phyloP scores from a whole-genome alignment of 805 yeast genomes.

The Torulaspora gathmanii region DNA sequence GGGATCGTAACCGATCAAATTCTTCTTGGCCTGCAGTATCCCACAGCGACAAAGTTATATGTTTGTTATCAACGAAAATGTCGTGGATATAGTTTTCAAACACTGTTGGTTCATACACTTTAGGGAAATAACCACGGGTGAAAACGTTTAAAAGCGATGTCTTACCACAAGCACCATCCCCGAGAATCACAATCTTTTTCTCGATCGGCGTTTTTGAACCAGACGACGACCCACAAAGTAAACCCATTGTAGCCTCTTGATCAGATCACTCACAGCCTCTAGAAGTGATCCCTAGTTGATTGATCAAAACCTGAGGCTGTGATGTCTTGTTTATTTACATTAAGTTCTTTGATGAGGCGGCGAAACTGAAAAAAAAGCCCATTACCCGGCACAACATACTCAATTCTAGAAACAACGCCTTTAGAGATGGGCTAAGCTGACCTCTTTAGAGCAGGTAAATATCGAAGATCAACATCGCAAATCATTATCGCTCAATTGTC shows the following conservation, averaged over 20 bases:
- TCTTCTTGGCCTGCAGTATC: conserved; percentile 99
- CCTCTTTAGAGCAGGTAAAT: neutral
- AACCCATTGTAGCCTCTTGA: conserved; percentile 11
- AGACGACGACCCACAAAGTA: conserved; percentile 31
- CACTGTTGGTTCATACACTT: conserved; percentile 96
- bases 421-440: neutral
- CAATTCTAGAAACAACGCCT: too few species aligned
- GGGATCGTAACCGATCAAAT: conserved; percentile 86
- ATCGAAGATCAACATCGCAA: neutral
- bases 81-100: conserved; percentile 97
- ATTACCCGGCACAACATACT: neutral
- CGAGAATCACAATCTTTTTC: conserved; percentile 88
- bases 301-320: neutral
- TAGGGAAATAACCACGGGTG: conserved; percentile 96
- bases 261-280: neutral
- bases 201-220: conserved; percentile 49
- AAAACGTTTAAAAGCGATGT: conserved; percentile 91
- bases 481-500: too few species aligned
- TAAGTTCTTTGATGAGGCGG: conserved; percentile 1
- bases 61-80: conserved; percentile 89
- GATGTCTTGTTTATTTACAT: conserved; percentile 5
- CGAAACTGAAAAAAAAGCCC: neutral
- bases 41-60: conserved; percentile 90
- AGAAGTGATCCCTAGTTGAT: neutral
- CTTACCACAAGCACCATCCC: conserved; percentile 99